These are phyloP conservation scores for Talaromyces trachyspermus DNA, from an alignment of 495 filamentous ascomycete species.

Conservation along the genomic window DNA sequence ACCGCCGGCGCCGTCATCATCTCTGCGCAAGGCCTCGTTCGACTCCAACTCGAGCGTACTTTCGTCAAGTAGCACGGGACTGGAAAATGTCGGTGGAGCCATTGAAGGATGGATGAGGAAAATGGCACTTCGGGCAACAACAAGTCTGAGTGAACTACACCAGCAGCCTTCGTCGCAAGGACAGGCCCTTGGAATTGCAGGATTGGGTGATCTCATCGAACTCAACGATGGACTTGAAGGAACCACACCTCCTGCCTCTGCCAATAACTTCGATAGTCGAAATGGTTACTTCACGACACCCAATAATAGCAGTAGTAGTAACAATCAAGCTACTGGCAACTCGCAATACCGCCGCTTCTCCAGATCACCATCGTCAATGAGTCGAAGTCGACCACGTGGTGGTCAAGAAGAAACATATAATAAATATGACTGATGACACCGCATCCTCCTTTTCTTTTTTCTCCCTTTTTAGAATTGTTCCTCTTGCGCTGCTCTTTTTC, in stretches of 20 bases:
- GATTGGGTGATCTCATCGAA: constrained; percentile 74
- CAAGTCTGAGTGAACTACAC: constrained; percentile 34
- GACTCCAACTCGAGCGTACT: constrained; percentile 35
- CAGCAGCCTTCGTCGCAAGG: constrained; percentile 25
- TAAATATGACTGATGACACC: constrained; percentile 5
- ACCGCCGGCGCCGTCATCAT: constrained; percentile 14
- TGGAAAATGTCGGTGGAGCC: constrained; percentile 78
- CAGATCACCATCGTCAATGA: constrained; percentile 24
- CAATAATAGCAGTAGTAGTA: constrained; percentile 16
- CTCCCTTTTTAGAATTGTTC: not conserved
- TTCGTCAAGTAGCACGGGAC: constrained; percentile 41
- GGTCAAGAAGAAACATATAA: constrained; percentile 3
- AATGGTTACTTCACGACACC: constrained; percentile 13
- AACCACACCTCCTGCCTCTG: constrained; percentile 15
- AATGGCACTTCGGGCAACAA: constrained; percentile 50
- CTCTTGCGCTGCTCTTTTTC: not conserved
- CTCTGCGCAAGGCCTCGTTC: constrained; percentile 30
- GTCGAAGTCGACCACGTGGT: constrained; percentile 30
- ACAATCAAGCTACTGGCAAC: constrained; percentile 9
- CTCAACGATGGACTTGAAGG: constrained; percentile 54
- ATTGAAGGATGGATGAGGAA: constrained; percentile 86
- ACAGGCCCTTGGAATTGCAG: constrained; percentile 28
- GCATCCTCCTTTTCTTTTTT: not conserved
- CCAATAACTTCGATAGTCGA: constrained; percentile 6
- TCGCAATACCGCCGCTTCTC: constrained; percentile 17